These are phyloP conservation scores for Thermothielavioides terrestris DNA, from an alignment of 495 filamentous ascomycete genomes.

Conservation along the genomic window DNA sequence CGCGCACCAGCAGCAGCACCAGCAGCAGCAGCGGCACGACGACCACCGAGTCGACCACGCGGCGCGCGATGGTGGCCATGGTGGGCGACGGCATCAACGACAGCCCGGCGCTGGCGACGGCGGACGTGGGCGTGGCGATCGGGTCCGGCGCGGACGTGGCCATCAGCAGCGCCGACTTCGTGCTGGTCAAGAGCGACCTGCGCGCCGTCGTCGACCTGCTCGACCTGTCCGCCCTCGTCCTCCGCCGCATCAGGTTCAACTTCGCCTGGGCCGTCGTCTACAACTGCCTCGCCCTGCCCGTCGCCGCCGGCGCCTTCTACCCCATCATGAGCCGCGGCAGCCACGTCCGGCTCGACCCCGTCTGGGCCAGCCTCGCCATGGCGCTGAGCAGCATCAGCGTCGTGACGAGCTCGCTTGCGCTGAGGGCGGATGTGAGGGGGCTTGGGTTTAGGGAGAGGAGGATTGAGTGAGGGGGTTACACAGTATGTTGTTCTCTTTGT, in stretches of 20 bases:
- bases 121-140: constrained; percentile 79
- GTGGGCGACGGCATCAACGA: constrained; percentile 89
- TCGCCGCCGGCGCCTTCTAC: constrained; percentile 77
- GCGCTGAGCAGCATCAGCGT: constrained; percentile 78
- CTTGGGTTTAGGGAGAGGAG: constrained; percentile 40
- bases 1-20: constrained; percentile 17
- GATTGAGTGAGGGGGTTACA: constrained; percentile 5
- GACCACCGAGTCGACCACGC: constrained; percentile 19
- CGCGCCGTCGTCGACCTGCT: constrained; percentile 62
- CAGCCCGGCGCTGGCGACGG: constrained; percentile 67
- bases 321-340: constrained; percentile 47
- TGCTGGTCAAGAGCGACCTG: constrained; percentile 70
- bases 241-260: constrained; percentile 73
- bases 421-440: constrained; percentile 43
- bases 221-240: constrained; percentile 61
- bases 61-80: constrained; percentile 40
- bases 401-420: constrained; percentile 59
- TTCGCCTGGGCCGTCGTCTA: constrained; percentile 87
- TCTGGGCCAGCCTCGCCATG: constrained; percentile 84
- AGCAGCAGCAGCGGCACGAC: too few relatives aligned
- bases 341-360: constrained; percentile 59
- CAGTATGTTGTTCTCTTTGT: background rate
- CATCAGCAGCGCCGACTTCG: constrained; percentile 71
- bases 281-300: constrained; percentile 67
- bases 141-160: constrained; percentile 80